A percentile compares a stretch with the other conserved stretches of the same genome.
phyloP scores from a whole-genome alignment of 768 basidiomycete genomes.

The Trametes punicea region DNA sequence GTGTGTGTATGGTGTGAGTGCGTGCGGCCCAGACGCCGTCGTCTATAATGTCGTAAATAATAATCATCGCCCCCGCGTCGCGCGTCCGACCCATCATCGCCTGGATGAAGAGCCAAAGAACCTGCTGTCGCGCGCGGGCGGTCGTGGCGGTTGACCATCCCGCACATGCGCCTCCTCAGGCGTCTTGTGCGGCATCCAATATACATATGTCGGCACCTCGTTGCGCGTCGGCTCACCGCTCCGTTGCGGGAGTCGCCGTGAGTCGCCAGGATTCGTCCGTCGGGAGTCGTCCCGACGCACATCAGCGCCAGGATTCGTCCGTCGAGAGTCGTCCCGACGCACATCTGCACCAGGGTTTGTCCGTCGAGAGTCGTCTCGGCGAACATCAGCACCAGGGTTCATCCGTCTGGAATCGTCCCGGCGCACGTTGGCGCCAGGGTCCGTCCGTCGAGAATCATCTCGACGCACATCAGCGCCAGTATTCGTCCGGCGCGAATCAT shows the following conservation, averaged over 20 bases:
- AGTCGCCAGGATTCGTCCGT: conserved; percentile 12
- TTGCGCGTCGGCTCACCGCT: conserved; percentile 25
- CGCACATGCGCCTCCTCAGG: conserved; percentile 27
- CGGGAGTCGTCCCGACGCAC: conserved; percentile 14
- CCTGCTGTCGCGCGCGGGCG: conserved; percentile 33
- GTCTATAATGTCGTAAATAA: conserved; percentile 18
- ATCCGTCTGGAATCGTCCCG: conserved; percentile 14
- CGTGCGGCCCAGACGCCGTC: conserved; percentile 19
- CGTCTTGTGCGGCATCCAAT: conserved; percentile 28
- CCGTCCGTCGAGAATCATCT: conserved; percentile 17
- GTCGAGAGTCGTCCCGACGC: conserved; percentile 16
- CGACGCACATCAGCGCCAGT: conserved; percentile 13
- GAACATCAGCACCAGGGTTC: background rate
- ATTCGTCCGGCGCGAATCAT: conserved; percentile 9
- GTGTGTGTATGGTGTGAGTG: conserved; percentile 1
- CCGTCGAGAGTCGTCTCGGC: conserved; percentile 7
- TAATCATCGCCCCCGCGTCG: conserved; percentile 14
- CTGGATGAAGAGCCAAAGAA: conserved; percentile 33
- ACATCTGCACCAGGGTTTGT: background rate
- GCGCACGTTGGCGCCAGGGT: conserved; percentile 3
- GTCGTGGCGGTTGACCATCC: conserved; percentile 27
- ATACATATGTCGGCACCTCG: conserved; percentile 28
- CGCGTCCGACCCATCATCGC: conserved; percentile 35
- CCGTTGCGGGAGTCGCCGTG: conserved; percentile 11
- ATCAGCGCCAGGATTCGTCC: conserved; percentile 10